Evolutionary conservation across 148 eudicot species (phyloP), one percentile per base, ranked within the genome.

Genomic region (Oxyria digyna): DNA sequence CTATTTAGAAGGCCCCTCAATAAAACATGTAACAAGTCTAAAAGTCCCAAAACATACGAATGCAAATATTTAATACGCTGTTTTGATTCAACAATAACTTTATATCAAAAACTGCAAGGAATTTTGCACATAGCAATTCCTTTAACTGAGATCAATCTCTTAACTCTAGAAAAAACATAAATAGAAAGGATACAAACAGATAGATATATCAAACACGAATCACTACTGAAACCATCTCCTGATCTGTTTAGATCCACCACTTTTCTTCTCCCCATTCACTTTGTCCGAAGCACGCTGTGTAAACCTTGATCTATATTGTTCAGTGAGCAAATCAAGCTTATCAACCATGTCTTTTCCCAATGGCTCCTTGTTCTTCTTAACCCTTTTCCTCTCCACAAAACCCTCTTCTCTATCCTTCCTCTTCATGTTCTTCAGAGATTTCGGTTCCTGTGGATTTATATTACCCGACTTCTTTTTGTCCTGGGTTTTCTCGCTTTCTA

Each of bases 161-260:
- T 8, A n/a, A 46, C 8, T 46, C 17, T 13, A 12, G 23, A 6
- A 23, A 9, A 52, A 21, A 6, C 24, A 18, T 20, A 6, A 13
- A 14, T 15, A 45, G 18, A 45, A n/a, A 14, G 18, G 29, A 52
- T 31, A 10, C 59, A 20, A 0, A 50, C n/a, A n/a, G n/a, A n/a
- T n/a, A n/a, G 31, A 24, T 52, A 11, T 3, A 50, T 50, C 26
- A 24, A 12, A 31, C 35, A 18, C 1, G 15, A 15, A 68, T 76
- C 70, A 90, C 1, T 86, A 78, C 65, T 94, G 89, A 62, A 91
- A 94, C 99, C 99, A 91, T 80, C 93, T 85, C 69, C 74, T 84
- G 23, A 87, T 82, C 78, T 76, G 89, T 75, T 77, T 78, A 11
- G 87, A 72, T 13, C 43, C 42, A 66, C 68, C 68, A 66, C 83